Evolutionary conservation across 352 stramenopile species (phyloP).

Genomic region (Thalassiosira sp.): DNA sequence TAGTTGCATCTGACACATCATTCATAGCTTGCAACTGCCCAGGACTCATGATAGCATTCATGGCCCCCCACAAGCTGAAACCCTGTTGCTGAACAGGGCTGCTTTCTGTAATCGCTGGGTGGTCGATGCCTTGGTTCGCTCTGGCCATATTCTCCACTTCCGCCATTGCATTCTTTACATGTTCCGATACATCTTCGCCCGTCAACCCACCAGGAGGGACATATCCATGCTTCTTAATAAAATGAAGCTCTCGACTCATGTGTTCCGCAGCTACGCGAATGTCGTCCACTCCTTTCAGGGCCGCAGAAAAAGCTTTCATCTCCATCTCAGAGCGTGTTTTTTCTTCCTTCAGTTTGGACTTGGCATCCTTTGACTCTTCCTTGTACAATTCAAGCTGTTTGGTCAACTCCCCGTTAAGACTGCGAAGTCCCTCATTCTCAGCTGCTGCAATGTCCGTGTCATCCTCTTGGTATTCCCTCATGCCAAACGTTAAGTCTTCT

Average conservation of each 20-base stretch:
- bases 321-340: slow-evolving; percentile 51
- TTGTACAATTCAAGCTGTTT: slow-evolving; percentile 56
- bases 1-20: no score
- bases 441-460: slow-evolving; percentile 20
- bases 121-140: slow-evolving; percentile 54
- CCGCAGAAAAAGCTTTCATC: slow-evolving; percentile 61
- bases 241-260: slow-evolving; percentile 63
- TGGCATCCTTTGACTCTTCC: slow-evolving; percentile 39
- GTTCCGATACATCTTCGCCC: slow-evolving; percentile 30
- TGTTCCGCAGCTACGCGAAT: slow-evolving; percentile 54
- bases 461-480: slow-evolving; percentile 32
- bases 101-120: slow-evolving; percentile 19
- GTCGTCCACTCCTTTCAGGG: slow-evolving; percentile 62
- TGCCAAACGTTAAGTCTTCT: slow-evolving; percentile 57
- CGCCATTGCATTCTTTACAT: slow-evolving; percentile 50
- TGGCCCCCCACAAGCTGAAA: slow-evolving; percentile 52
- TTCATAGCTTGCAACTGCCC: no score
- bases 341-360: slow-evolving; percentile 51
- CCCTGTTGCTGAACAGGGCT: slow-evolving; percentile 4
- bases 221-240: slow-evolving; percentile 59
- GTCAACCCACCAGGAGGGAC: slow-evolving; percentile 49
- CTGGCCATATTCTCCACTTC: slow-evolving; percentile 49
- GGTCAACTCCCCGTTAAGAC: slow-evolving; percentile 53
- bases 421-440: slow-evolving; percentile 54
- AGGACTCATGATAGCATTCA: no score